These are phyloP conservation scores for Ascocoryne sarcoides DNA, from an alignment of 2,329 filamentous ascomycete genomes.

Conservation along the genomic window DNA sequence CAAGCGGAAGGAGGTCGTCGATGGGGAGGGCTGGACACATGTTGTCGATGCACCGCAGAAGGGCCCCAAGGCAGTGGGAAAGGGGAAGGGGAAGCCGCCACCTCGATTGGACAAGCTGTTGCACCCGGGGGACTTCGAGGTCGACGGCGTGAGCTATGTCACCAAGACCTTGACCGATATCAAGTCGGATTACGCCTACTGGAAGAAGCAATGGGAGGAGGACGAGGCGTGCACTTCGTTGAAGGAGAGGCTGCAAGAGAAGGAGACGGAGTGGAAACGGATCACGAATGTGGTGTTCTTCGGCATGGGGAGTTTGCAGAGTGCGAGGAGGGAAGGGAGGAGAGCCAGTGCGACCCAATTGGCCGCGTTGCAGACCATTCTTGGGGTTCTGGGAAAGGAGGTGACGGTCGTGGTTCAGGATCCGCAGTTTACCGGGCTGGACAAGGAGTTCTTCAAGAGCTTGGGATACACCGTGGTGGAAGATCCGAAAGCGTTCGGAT, in stretches of 20 bases:
- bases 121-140: conserved; percentile 24
- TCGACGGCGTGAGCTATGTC: conserved; percentile 22
- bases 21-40: conserved; percentile 29
- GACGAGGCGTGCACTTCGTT: conserved; percentile 15
- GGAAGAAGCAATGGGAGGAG: conserved; percentile 22
- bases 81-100: neutral
- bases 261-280: conserved; percentile 5
- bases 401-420: conserved; percentile 23
- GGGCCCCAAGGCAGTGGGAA: conserved; percentile 1
- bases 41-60: conserved; percentile 21
- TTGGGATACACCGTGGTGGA: conserved; percentile 22
- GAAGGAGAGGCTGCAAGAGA: conserved; percentile 8
- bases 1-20: conserved; percentile 24
- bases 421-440: conserved; percentile 25
- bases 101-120: neutral
- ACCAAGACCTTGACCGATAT: conserved; percentile 24
- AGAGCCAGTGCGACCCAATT: conserved; percentile 25
- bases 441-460: conserved; percentile 22
- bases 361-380: conserved; percentile 23
- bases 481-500: conserved; percentile 23
- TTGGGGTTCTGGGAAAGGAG: conserved; percentile 13
- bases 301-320: conserved; percentile 27
- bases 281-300: conserved; percentile 24
- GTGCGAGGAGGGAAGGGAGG: conserved; percentile 22
- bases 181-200: conserved; percentile 18